Conservation (phyloP, 805 yeast species). For the Saccharomycopsis fibuligera region DNA sequence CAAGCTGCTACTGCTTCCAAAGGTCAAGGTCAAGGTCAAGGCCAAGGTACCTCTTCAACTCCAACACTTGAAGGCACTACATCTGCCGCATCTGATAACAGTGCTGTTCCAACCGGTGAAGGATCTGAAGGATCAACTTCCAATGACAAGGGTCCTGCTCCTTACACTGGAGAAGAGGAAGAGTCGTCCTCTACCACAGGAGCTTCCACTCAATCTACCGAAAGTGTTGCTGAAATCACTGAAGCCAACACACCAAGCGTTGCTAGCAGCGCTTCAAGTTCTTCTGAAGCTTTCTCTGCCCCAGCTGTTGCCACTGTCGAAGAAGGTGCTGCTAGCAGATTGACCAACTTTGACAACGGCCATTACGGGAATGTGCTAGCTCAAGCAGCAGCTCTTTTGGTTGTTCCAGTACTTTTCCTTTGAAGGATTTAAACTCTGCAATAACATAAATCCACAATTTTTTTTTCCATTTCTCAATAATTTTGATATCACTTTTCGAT, state of each 20-base stretch:
- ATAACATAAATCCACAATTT: background rate
- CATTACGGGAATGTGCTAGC: background rate
- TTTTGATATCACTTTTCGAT: too few relatives aligned
- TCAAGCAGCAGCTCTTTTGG: background rate
- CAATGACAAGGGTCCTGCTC: background rate
- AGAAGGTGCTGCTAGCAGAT: background rate
- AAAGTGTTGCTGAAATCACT: background rate
- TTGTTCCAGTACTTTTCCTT: background rate
- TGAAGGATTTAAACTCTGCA: background rate
- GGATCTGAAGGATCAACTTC: background rate
- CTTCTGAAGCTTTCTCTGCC: background rate
- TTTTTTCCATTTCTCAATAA: too few relatives aligned
- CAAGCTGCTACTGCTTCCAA: too few relatives aligned
- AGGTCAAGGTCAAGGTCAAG: too few relatives aligned
- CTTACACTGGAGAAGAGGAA: background rate
- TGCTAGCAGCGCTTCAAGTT: constrained; percentile 1
- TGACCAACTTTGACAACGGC: constrained; percentile 2
- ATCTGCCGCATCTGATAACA: too few relatives aligned
- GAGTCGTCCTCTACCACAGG: background rate
- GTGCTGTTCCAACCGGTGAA: background rate
- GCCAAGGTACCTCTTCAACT: too few relatives aligned
- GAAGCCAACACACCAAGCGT: background rate
- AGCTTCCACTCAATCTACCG: constrained; percentile 1
- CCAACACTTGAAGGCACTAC: too few relatives aligned
- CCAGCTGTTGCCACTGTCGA: background rate